Conservation (phyloP, 2,329 filamentous ascomycete species). For the Pyrenochaeta sp. region DNA sequence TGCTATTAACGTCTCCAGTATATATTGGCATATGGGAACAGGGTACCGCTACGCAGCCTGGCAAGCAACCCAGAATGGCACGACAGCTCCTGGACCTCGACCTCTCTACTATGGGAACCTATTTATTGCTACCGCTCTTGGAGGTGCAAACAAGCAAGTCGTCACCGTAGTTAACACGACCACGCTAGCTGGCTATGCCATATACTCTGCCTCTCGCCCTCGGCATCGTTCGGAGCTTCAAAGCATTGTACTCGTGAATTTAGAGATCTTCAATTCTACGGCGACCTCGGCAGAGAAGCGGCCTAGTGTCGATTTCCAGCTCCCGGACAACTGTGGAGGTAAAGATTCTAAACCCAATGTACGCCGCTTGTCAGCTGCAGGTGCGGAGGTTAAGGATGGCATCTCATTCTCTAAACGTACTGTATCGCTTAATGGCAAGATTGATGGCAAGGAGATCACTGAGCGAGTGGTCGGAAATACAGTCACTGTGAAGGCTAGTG, state of each 20-base stretch:
- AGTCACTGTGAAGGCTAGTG: conserved; percentile 17
- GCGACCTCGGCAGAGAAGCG: conserved; percentile 7
- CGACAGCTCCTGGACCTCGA: conserved; percentile 60
- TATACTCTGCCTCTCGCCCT: conserved; percentile 8
- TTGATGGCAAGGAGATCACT: conserved; percentile 7
- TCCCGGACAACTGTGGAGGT: conserved; percentile 8
- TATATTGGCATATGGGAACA: conserved; percentile 72
- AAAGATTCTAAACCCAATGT: conserved; percentile 8
- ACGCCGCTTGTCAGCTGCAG: conserved; percentile 16
- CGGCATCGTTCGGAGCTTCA: conserved; percentile 5
- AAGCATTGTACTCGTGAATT: conserved; percentile 24
- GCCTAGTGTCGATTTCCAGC: conserved; percentile 7
- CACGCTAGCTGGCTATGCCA: conserved; percentile 17
- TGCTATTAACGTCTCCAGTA: conserved; percentile 59
- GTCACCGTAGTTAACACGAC: conserved; percentile 16
- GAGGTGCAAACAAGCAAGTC: conserved; percentile 39
- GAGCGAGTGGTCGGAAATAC: conserved; percentile 8
- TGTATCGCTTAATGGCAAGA: conserved; percentile 13
- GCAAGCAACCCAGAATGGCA: conserved; percentile 67
- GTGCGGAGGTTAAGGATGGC: conserved; percentile 14
- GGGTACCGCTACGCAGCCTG: conserved; percentile 69
- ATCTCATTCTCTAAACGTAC: conserved; percentile 17
- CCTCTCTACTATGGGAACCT: conserved; percentile 67
- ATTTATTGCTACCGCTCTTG: conserved; percentile 65
- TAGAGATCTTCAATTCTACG: conserved; percentile 22